phyloP scores from a whole-genome alignment of 306 rosid species.

The Argentina anserina region DNA sequence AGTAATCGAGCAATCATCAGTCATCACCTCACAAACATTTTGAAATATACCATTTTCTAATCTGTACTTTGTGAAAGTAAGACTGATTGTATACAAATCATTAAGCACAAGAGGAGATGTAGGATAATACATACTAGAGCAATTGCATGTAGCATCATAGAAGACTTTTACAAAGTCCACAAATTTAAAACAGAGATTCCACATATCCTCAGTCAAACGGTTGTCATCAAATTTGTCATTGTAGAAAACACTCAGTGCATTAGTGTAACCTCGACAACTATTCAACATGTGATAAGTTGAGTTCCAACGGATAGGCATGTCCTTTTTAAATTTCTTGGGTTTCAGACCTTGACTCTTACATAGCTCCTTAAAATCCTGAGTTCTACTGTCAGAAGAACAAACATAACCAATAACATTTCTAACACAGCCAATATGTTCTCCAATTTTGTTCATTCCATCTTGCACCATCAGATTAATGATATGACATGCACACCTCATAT shows the following conservation, averaged over 20 bases:
- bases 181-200: not conserved
- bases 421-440: not conserved
- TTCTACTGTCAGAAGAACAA: not conserved
- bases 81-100: not conserved
- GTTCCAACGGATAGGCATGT: not conserved
- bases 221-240: not conserved
- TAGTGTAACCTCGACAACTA: not conserved
- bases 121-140: not conserved
- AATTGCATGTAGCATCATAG: not conserved
- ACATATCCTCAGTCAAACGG: not conserved
- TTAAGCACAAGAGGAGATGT: not conserved
- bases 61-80: not conserved
- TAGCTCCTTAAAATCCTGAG: not conserved
- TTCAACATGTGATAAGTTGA: not conserved
- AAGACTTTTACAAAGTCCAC: not conserved
- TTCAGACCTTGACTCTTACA: not conserved
- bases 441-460: not conserved
- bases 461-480: not conserved
- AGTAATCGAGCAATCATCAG: too few species aligned
- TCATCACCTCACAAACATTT: not conserved
- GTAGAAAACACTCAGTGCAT: not conserved
- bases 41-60: not conserved
- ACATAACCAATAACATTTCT: not conserved
- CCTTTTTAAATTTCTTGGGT: not conserved
- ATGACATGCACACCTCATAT: not conserved